Percentiles rank a stretch among this genome's conserved stretches.
These are phyloP conservation scores for Mycosarcoma maydis DNA, from an alignment of 1,284 basidiomycete genomes.

Conservation along the genomic window DNA sequence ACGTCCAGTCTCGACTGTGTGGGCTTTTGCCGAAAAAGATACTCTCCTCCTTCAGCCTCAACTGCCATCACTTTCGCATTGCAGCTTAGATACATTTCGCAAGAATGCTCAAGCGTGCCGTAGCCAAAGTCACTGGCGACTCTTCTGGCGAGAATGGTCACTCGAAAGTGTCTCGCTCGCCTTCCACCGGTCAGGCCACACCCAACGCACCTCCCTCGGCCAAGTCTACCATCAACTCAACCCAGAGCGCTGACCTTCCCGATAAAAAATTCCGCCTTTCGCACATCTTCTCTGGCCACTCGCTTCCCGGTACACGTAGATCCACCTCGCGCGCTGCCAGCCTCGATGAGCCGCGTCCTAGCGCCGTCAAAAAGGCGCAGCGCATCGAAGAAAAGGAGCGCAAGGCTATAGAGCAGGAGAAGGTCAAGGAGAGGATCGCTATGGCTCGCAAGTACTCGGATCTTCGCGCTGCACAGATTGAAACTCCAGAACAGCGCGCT, in stretches of 20 bases:
- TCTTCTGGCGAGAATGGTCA: slow-evolving; percentile 23
- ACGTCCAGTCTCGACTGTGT: slow-evolving; percentile 54
- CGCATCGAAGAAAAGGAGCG: slow-evolving; percentile 46
- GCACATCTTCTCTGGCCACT: slow-evolving; percentile 43
- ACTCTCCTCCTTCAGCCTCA: not conserved
- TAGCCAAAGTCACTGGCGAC: slow-evolving; percentile 31
- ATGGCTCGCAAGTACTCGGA: slow-evolving; percentile 44
- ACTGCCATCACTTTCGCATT: not conserved
- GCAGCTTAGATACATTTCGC: not conserved
- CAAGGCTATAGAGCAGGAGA: slow-evolving; percentile 41
- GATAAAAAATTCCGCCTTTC: slow-evolving; percentile 49
- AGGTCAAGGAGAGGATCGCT: slow-evolving; percentile 28
- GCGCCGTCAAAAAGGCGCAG: slow-evolving; percentile 42
- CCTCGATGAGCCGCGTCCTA: slow-evolving; percentile 44
- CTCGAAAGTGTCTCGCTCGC: slow-evolving; percentile 7
- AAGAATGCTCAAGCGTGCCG: slow-evolving; percentile 42
- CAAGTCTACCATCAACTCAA: slow-evolving; percentile 33
- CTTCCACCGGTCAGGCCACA: slow-evolving; percentile 15
- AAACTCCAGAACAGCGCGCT: slow-evolving; percentile 55
- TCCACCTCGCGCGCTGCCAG: slow-evolving; percentile 25
- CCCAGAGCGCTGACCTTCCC: slow-evolving; percentile 4
- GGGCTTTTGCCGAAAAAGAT: slow-evolving; percentile 32
- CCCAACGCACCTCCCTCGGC: slow-evolving; percentile 18
- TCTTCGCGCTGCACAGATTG: slow-evolving; percentile 45
- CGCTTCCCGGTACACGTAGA: slow-evolving; percentile 15